Base-by-base conservation (phyloP, 2,329 filamentous ascomycete genomes). In the Fusarium coffeatum region DNA sequence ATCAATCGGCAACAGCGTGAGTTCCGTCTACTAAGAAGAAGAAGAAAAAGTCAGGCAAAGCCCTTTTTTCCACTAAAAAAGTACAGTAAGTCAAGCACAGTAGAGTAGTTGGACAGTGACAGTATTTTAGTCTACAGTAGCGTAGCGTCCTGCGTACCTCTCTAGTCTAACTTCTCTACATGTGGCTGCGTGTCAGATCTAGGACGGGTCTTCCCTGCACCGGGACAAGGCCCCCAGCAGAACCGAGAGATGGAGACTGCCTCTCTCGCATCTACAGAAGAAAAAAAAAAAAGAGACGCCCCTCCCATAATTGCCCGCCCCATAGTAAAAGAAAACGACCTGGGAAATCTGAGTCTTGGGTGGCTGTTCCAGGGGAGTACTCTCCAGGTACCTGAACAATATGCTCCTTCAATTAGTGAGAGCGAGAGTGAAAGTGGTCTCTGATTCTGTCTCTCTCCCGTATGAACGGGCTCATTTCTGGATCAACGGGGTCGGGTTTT, bases 131-230 rank as follows among this genome's bases (percentile, higher is more conserved):
- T 20, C 22, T 34, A 37, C 34, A 37, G 34, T 37, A 37, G 34
- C 18, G 34, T 37, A 37, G 34, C 34, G 34, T 37, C 18, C 18
- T 37, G 34, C 34, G 34, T 37, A 37, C 34, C 34, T 37, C 30
- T 32, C 34, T 37, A 47, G 53, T 25, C 53, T 37, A 51, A 41
- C 34, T 25, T 40, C 32, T 41, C 49, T 68, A 37, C n/a, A 37
- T 37, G 73, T 72, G 68, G 72, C 73, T 69, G 69, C 73, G 73
- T 76, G 73, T 75, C 73, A 75, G 73, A 76, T 75, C 72, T 74
- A 59, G 65, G 64, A 74, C 69, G 66, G 72, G 69, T 68, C 71
- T 72, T 71, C 72, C 72, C 72, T 75, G 72, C 64, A 62, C 68
- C 42, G 50, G 64, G 60, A 69, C 54, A 73, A 66, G 64, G 55